These are phyloP conservation scores for Calycina herbarum DNA, from an alignment of 2,329 filamentous ascomycete genomes.

Conservation along the genomic window DNA sequence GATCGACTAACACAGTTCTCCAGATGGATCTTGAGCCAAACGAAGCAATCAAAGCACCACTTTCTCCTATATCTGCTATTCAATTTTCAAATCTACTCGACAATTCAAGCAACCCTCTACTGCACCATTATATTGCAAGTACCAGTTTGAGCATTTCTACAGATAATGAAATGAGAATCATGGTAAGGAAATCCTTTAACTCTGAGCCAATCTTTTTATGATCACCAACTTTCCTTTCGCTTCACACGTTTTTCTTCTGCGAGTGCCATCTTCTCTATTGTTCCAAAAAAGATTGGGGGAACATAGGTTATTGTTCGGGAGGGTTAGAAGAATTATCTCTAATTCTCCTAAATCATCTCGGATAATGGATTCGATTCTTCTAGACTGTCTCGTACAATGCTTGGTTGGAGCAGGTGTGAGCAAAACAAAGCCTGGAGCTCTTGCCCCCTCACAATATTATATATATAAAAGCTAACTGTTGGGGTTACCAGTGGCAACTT, in stretches of 20 bases:
- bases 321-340: no score
- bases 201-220: background rate
- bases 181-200: background rate
- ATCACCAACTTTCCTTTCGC: background rate
- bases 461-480: conserved; percentile 23
- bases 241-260: background rate
- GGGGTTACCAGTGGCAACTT: conserved; percentile 36
- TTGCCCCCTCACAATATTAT: conserved; percentile 12
- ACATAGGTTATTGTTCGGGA: no score
- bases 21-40: background rate
- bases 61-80: background rate
- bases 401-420: no score
- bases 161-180: background rate
- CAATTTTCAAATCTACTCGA: conserved; percentile 33
- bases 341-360: no score
- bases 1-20: background rate
- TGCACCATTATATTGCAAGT: conserved; percentile 3
- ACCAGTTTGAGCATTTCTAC: conserved; percentile 1
- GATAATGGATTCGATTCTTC: no score
- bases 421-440: no score
- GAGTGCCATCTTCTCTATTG: no score
- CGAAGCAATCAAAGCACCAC: background rate
- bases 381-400: no score
- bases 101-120: background rate
- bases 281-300: no score